A percentile compares a stretch with the other conserved stretches of the same genome.
These are phyloP conservation scores for Plectosphaerella cucumerina DNA, from an alignment of 2,329 filamentous ascomycete genomes.

Conservation along the genomic window DNA sequence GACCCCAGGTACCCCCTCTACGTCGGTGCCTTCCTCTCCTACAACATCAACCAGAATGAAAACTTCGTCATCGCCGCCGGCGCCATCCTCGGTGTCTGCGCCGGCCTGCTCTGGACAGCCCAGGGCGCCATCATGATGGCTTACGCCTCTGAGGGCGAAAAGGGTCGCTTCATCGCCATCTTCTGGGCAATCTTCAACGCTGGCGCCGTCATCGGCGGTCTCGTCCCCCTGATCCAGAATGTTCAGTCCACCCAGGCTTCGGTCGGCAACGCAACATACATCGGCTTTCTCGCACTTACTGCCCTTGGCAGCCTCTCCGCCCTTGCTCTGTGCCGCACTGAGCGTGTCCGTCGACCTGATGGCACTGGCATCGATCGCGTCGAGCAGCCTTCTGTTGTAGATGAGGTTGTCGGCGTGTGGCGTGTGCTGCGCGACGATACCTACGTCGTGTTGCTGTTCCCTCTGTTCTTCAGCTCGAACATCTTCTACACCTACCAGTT, in stretches of 20 bases:
- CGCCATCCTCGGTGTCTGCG: constrained; percentile 39
- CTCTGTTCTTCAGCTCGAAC: constrained; percentile 52
- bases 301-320: constrained; percentile 42
- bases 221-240: constrained; percentile 39
- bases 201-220: constrained; percentile 36
- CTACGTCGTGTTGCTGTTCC: constrained; percentile 20
- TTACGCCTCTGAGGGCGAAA: constrained; percentile 36
- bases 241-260: constrained; percentile 34
- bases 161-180: constrained; percentile 35
- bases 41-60: constrained; percentile 32
- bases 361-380: not conserved
- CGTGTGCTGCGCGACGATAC: not conserved
- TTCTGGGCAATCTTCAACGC: constrained; percentile 45
- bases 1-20: constrained; percentile 37
- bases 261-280: constrained; percentile 45
- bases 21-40: constrained; percentile 32
- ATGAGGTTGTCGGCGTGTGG: not conserved
- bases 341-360: constrained; percentile 25
- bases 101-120: constrained; percentile 40
- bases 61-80: constrained; percentile 39
- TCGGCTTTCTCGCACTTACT: constrained; percentile 45
- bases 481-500: constrained; percentile 52
- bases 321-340: constrained; percentile 42
- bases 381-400: not conserved
- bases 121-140: constrained; percentile 46